Base-by-base conservation (phyloP, 2,329 filamentous ascomycete genomes). In the Calcarisporium arbuscula region DNA sequence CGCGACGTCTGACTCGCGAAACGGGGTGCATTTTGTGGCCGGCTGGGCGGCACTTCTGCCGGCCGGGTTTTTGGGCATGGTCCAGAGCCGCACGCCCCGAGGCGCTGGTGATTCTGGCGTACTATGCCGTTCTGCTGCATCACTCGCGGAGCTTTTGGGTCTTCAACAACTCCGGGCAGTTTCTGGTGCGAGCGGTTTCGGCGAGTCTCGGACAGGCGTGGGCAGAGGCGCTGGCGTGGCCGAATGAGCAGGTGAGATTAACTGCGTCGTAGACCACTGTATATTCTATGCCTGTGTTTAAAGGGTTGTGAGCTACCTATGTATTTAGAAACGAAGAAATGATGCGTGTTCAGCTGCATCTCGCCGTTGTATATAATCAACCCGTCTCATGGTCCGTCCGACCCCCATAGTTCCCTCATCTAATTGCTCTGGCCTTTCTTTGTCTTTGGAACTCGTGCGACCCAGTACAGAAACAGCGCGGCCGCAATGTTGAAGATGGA, bases 401-500 rank as follows among this genome's bases (percentile, higher is more conserved):
- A n/a, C n/a, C n/a, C n/a, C n/a, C n/a, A n/a, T n/a, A n/a, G n/a
- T n/a, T n/a, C n/a, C n/a, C n/a, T n/a, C n/a, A n/a, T n/a, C n/a
- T n/a, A n/a, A n/a, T n/a, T n/a, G n/a, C n/a, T 20, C 11, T 19
- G 10, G 4, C 12, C 31, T 15, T 27, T 27, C 33, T 43, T 41
- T 15, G 37, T 35, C 29, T 55, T 57, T 4, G 51, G 50, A 30
- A 58, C 53, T 15, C 55, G 45, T 8, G 46, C 50, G 44, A 65
- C 39, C 57, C 58, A 72, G 46, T 73, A 73, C 31, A 71, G 50
- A 12, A 56, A 45, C 7, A 72, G 49, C 0, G 68, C 66, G 2
- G 60, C 63, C 22, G 54, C 50, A 16, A 70, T 50, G 42, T 74
- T 74, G 51, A 73, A 72, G 11, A 56, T 54, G 32, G 72, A 62